A percentile compares a stretch with the other conserved stretches of the same genome.
Evolutionary conservation across 768 basidiomycete genomes (phyloP).

Genomic region (Phlegmacium glaucopus): DNA sequence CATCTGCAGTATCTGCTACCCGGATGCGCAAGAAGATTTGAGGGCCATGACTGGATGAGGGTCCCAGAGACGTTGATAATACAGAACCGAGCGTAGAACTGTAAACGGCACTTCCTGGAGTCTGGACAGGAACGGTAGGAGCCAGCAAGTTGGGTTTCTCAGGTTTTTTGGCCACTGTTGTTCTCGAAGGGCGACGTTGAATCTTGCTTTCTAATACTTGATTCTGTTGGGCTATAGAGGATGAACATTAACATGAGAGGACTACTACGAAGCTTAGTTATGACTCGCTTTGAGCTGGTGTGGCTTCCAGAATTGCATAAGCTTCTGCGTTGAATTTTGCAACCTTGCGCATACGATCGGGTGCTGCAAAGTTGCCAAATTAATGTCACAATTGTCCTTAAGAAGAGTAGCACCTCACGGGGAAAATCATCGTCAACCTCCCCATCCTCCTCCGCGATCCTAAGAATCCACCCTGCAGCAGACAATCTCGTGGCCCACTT

Average conservation of each 20-base stretch:
- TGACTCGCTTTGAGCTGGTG: conserved; percentile 58
- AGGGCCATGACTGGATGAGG: conserved; percentile 69
- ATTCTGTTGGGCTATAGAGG: conserved; percentile 62
- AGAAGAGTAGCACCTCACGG: conserved; percentile 48
- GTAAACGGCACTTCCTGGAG: conserved; percentile 44
- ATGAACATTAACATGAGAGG: conserved; percentile 23
- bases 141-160: conserved; percentile 45
- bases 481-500: conserved; percentile 57
- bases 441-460: conserved; percentile 95
- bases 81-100: conserved; percentile 43
- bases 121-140: conserved; percentile 32
- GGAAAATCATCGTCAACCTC: conserved; percentile 99
- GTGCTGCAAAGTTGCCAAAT: conserved; percentile 50
- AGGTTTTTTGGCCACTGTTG: conserved; percentile 55
- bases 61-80: conserved; percentile 67
- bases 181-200: conserved; percentile 74
- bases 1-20: conserved; percentile 78
- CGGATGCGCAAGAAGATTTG: conserved; percentile 81
- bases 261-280: not conserved
- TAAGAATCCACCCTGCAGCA: conserved; percentile 86
- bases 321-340: conserved; percentile 87
- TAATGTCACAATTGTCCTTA: conserved; percentile 1
- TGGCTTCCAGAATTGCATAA: conserved; percentile 84
- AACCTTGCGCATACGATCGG: conserved; percentile 83
- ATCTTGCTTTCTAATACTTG: conserved; percentile 76